A percentile compares a stretch with the other conserved stretches of the same genome.
phyloP scores from a whole-genome alignment of 345 rosid genomes.

The Dovyalis caffra region DNA sequence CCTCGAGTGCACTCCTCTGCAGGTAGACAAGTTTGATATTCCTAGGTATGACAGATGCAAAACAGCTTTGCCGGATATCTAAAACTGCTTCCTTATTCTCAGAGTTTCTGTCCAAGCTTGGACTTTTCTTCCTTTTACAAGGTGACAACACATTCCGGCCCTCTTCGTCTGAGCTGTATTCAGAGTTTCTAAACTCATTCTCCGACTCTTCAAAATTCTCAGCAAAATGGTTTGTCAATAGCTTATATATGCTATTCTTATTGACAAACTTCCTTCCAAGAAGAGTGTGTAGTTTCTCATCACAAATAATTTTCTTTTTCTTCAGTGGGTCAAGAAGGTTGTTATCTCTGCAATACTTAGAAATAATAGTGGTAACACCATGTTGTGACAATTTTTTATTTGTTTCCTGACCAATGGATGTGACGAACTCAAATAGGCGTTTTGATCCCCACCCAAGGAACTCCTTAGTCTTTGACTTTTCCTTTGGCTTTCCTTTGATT shows the following conservation, averaged over 20 bases:
- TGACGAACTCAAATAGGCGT: slow-evolving; percentile 42
- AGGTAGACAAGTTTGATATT: slow-evolving; percentile 56
- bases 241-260: slow-evolving; percentile 32
- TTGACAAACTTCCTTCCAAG: slow-evolving; percentile 40
- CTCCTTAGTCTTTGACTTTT: slow-evolving; percentile 23
- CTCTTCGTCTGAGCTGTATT: slow-evolving; percentile 8
- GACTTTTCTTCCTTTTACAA: slow-evolving; percentile 16
- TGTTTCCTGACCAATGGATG: slow-evolving; percentile 39
- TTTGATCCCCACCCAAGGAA: slow-evolving; percentile 56
- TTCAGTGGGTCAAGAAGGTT: slow-evolving; percentile 37
- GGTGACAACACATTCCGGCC: slow-evolving; percentile 5
- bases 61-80: slow-evolving; percentile 21
- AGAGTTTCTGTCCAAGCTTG: slow-evolving; percentile 13
- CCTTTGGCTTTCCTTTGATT: slow-evolving; percentile 5
- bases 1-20: slow-evolving; percentile 45
- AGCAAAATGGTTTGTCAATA: slow-evolving; percentile 38
- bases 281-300: slow-evolving; percentile 40
- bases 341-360: slow-evolving; percentile 34
- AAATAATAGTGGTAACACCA: slow-evolving; percentile 33
- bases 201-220: slow-evolving; percentile 34
- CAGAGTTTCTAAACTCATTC: slow-evolving; percentile 19
- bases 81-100: slow-evolving; percentile 23
- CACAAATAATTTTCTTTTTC: slow-evolving; percentile 44
- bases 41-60: slow-evolving; percentile 38
- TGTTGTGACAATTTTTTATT: slow-evolving; percentile 31